These are phyloP conservation scores for Eudorina sp. DNA, from an alignment of 139 green algal genomes.

Conservation along the genomic window DNA sequence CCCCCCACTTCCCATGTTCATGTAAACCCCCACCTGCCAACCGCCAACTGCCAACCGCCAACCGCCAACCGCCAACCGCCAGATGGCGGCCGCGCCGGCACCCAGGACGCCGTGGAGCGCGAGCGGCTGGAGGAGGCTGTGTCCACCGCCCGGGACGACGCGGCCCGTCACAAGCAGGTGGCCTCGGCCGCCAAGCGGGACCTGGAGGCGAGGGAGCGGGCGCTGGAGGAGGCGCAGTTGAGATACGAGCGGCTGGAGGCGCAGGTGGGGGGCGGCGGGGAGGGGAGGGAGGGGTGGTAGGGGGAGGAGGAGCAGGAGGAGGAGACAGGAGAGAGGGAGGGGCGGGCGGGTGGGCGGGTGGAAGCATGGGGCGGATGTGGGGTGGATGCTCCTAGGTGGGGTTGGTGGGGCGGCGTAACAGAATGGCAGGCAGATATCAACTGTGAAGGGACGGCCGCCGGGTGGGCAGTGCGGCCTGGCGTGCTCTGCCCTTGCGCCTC, in stretches of 20 bases:
- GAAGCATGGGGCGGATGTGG: too few relatives aligned
- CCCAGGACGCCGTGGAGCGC: neutral
- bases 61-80: too few relatives aligned
- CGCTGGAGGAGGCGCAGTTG: slow-evolving; percentile 26
- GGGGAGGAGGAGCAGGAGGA: neutral
- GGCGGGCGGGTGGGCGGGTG: neutral
- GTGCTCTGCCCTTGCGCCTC: too few relatives aligned
- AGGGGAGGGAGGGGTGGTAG: neutral
- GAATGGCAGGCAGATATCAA: too few relatives aligned
- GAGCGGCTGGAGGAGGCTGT: slow-evolving; percentile 22
- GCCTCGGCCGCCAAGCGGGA: neutral
- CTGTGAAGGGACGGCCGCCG: too few relatives aligned
- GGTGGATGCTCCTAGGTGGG: too few relatives aligned
- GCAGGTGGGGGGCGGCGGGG: slow-evolving; percentile 2
- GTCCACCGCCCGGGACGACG: slow-evolving; percentile 26
- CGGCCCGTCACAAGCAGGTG: neutral
- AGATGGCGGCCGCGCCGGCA: neutral
- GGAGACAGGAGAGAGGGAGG: neutral
- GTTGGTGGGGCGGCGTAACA: too few relatives aligned
- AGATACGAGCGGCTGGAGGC: slow-evolving; percentile 37
- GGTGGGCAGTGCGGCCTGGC: too few relatives aligned
- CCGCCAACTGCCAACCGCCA: too few relatives aligned
- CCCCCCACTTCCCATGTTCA: too few relatives aligned
- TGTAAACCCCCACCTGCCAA: too few relatives aligned
- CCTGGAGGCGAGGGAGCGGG: slow-evolving; percentile 21